Evolutionary conservation across 129 eudicot genomes (phyloP).

Genomic region (Lactuca saligna): DNA sequence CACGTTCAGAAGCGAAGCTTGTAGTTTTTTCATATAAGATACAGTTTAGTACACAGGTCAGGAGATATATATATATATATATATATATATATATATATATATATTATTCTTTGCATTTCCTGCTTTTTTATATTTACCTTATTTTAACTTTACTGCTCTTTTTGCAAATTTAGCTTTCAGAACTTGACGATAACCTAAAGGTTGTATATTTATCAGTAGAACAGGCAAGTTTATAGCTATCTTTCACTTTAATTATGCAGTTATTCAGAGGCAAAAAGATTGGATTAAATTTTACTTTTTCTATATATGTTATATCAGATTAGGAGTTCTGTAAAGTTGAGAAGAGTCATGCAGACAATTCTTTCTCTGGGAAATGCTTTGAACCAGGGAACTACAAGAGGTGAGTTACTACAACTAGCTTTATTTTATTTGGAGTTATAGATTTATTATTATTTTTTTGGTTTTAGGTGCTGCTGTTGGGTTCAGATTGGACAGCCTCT

Average conservation of each 20-base stretch:
- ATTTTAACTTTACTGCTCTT: conserved; percentile 2
- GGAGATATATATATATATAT: too few species aligned
- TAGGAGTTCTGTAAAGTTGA: conserved; percentile 47
- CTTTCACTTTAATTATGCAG: conserved; percentile 5
- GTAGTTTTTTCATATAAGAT: conserved; percentile 69
- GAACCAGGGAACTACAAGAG: conserved; percentile 86
- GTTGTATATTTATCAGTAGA: conserved; percentile 56
- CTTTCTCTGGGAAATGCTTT: conserved; percentile 80
- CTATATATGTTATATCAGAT: conserved; percentile 47
- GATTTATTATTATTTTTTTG: conserved; percentile 1
- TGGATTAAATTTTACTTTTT: not conserved
- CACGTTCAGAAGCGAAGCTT: conserved; percentile 53
- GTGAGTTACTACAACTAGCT: conserved; percentile 29
- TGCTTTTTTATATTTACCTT: conserved; percentile 1
- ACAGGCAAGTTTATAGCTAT: conserved; percentile 41
- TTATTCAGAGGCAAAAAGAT: not conserved
- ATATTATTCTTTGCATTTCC: not conserved
- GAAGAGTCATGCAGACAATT: conserved; percentile 45
- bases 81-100: too few species aligned
- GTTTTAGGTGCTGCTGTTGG: conserved; percentile 75
- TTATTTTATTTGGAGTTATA: not conserved
- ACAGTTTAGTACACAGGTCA: conserved; percentile 61
- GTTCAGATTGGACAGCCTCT: conserved; percentile 74
- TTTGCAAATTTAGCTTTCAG: conserved; percentile 50
- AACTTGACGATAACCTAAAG: conserved; percentile 53